These are phyloP conservation scores for Aspergillus sp. DNA, from an alignment of 2,329 filamentous ascomycete species.

Conservation along the genomic window DNA sequence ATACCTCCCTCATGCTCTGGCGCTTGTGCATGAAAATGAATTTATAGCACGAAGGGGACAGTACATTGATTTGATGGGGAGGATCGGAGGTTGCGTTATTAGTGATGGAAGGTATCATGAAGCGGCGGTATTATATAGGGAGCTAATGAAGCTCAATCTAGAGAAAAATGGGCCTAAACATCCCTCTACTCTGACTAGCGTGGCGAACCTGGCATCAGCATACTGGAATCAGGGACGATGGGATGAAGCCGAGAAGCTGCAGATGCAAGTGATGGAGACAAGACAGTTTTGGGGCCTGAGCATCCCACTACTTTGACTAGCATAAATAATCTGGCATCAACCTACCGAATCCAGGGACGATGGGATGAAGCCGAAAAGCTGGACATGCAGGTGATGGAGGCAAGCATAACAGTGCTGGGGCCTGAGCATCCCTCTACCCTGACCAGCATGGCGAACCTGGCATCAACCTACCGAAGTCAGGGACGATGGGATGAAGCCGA, in stretches of 20 bases:
- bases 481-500: too few relatives aligned
- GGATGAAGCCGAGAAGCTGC: not conserved
- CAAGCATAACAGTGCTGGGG: too few relatives aligned
- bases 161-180: not conserved
- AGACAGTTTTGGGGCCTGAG: not conserved
- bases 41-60: not conserved
- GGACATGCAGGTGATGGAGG: too few relatives aligned
- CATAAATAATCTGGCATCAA: too few relatives aligned
- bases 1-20: slow-evolving; percentile 9
- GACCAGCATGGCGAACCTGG: too few relatives aligned
- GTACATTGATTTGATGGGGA: not conserved
- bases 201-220: not conserved
- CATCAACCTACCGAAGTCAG: too few relatives aligned
- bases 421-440: too few relatives aligned
- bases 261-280: not conserved
- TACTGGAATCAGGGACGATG: not conserved
- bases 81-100: not conserved
- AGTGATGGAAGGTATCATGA: slow-evolving; percentile 4
- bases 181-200: not conserved
- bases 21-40: not conserved
- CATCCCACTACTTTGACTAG: too few relatives aligned
- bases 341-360: too few relatives aligned
- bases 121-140: not conserved
- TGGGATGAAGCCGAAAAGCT: too few relatives aligned
- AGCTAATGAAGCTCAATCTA: not conserved